Percentiles rank a stretch among this genome's conserved stretches.
Evolutionary conservation across 768 basidiomycete genomes (phyloP).

Genomic region (Kwoniella dejecticola): DNA sequence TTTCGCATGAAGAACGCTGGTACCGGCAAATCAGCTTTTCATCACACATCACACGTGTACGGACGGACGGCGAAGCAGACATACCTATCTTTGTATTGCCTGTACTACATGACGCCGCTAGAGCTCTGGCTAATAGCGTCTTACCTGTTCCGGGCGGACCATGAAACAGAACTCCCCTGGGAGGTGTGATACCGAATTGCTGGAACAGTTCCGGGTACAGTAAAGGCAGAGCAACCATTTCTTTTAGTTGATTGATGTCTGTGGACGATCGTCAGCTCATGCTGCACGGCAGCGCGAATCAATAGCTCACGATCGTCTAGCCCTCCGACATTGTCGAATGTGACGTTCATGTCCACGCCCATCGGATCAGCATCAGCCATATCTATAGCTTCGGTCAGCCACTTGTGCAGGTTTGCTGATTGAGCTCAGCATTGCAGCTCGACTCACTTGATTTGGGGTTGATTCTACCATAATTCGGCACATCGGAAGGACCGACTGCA

Average conservation of each 20-base stretch:
- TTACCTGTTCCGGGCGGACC: slow-evolving; percentile 96
- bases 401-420: no score
- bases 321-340: slow-evolving; percentile 95
- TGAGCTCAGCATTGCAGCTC: background rate
- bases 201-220: slow-evolving; percentile 97
- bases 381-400: slow-evolving; percentile 58
- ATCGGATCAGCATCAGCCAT: slow-evolving; percentile 94
- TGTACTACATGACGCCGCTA: slow-evolving; percentile 87
- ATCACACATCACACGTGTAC: no score
- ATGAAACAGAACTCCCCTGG: slow-evolving; percentile 93
- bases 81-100: slow-evolving; percentile 83
- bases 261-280: background rate
- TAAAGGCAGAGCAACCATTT: slow-evolving; percentile 95
- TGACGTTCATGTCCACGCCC: slow-evolving; percentile 87
- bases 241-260: slow-evolving; percentile 96
- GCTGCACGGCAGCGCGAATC: background rate
- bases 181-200: slow-evolving; percentile 88
- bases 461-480: slow-evolving; percentile 27
- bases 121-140: slow-evolving; percentile 86
- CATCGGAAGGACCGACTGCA: slow-evolving; percentile 60
- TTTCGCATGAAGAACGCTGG: slow-evolving; percentile 99
- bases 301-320: slow-evolving; percentile 78
- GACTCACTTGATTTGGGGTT: slow-evolving; percentile 35
- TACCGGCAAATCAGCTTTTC: slow-evolving; percentile 6
- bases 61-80: slow-evolving; percentile 48